Conservation (phyloP, 2,329 filamentous ascomycete species). For the Seiridium cupressi region DNA sequence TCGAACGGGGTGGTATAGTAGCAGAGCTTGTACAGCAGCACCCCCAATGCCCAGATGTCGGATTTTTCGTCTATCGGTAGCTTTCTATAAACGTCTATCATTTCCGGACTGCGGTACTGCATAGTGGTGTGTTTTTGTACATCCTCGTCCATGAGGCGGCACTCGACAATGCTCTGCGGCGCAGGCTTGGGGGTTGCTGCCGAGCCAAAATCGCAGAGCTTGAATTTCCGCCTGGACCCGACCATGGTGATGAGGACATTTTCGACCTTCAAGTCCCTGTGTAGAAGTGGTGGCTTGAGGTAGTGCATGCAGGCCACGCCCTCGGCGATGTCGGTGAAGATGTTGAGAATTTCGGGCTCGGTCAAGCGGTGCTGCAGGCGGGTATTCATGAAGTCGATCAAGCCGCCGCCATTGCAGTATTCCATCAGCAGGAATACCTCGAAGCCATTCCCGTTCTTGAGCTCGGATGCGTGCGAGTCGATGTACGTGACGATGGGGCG, state of each 20-base stretch:
- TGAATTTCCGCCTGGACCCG: constrained; percentile 73
- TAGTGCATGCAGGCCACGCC: constrained; percentile 99
- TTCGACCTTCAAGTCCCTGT: constrained; percentile 95
- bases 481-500: constrained; percentile 96
- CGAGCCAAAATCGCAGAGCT: constrained; percentile 97
- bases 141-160: constrained; percentile 91
- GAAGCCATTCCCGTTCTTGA: constrained; percentile 86
- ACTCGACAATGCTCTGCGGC: constrained; percentile 83
- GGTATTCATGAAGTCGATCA: constrained; percentile 99
- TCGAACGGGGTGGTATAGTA: constrained; percentile 99
- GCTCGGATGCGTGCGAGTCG: constrained; percentile 94
- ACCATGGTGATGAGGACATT: constrained; percentile 85
- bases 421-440: constrained; percentile 99
- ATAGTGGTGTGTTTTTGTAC: constrained; percentile 95
- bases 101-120: constrained; percentile 96
- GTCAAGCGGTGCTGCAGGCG: constrained; percentile 93
- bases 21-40: constrained; percentile 95
- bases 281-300: constrained; percentile 86
- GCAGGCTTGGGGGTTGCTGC: constrained; percentile 81
- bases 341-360: constrained; percentile 94
- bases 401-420: constrained; percentile 87
- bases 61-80: constrained; percentile 98
- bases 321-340: constrained; percentile 94
- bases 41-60: constrained; percentile 95
- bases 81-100: constrained; percentile 97